A percentile compares a stretch with the other conserved stretches of the same genome.
phyloP scores from a whole-genome alignment of 208 protist species.

The Leishmania braziliensis region DNA sequence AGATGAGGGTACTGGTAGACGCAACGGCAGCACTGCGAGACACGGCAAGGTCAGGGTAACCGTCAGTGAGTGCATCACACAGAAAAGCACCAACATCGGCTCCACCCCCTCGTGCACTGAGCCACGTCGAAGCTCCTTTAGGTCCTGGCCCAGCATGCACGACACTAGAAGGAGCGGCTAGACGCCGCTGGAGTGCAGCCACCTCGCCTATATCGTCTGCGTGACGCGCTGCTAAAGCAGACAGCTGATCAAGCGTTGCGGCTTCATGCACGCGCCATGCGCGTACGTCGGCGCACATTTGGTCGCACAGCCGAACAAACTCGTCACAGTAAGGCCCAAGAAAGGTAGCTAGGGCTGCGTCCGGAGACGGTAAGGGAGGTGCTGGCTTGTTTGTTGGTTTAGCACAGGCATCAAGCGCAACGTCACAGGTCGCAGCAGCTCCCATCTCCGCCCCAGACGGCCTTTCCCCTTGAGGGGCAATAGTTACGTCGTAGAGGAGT shows the following conservation, averaged over 20 bases:
- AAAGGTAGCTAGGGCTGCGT: slow-evolving; percentile 12
- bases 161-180: not conserved
- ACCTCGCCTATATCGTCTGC: slow-evolving; percentile 17
- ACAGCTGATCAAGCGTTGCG: slow-evolving; percentile 8
- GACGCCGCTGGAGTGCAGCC: slow-evolving; percentile 14
- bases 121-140: not conserved
- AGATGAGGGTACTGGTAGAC: slow-evolving; percentile 30
- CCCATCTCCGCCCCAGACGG: not conserved
- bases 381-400: not conserved
- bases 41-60: not conserved
- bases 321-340: slow-evolving; percentile 27
- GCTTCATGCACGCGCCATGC: slow-evolving; percentile 23
- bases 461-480: not conserved
- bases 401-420: not conserved
- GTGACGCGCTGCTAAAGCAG: slow-evolving; percentile 22
- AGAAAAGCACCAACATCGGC: not conserved
- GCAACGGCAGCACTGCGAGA: slow-evolving; percentile 4
- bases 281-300: slow-evolving; percentile 17
- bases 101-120: too few relatives aligned
- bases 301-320: slow-evolving; percentile 10
- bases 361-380: not conserved
- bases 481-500: slow-evolving; percentile 11
- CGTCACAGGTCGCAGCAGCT: not conserved
- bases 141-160: not conserved
- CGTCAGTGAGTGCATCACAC: not conserved